Evolutionary conservation across 306 rosid species (phyloP), one percentile per base, ranked within the genome.

Genomic region (Vigna unguiculata): DNA sequence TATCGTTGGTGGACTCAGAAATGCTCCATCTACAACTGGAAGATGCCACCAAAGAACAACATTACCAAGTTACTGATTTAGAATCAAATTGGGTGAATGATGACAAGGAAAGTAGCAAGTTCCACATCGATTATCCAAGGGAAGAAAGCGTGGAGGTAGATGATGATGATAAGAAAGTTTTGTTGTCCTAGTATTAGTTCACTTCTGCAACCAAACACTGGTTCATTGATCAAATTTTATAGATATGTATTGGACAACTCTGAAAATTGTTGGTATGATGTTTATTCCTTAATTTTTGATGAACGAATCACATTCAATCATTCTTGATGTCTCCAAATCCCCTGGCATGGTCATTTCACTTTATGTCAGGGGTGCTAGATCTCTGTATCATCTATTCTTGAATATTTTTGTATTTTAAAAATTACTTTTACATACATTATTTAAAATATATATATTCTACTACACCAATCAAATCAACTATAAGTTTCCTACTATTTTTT

Each of bases 1-100:
- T 82, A 4, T 66, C 90, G 28, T 70, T 92, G 8, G 48, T 58
- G 9, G 89, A 84, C 69, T 85, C 90, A 9, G 95, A 90, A 78
- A 83, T 91, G 88, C 82, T 82, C 25, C 86, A 76, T 24, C 72
- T 83, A n/a, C 86, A 82, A 59, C 34, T 71, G 14, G 84, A 76
- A 40, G 49, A 60, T 77, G 24, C 64, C 70, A 71, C 80, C 53
- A 82, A 76, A 74, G 69, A 70, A 62, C 40, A 46, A 13, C 40
- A 47, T 61, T 55, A 41, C 0, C 68, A 82, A 48, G 28, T 81
- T 75, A 57, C 19, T 74, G 70, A 64, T 74, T 80, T 69, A 15
- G 87, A 63, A 66, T 45, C 83, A 21, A 66, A 74, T 74, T 74
- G 12, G 13, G 6, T 60, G 41, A 78, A 81, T 34, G 69, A 48